phyloP scores from a whole-genome alignment of 2,329 filamentous ascomycete genomes.

The Cercospora sp. region DNA sequence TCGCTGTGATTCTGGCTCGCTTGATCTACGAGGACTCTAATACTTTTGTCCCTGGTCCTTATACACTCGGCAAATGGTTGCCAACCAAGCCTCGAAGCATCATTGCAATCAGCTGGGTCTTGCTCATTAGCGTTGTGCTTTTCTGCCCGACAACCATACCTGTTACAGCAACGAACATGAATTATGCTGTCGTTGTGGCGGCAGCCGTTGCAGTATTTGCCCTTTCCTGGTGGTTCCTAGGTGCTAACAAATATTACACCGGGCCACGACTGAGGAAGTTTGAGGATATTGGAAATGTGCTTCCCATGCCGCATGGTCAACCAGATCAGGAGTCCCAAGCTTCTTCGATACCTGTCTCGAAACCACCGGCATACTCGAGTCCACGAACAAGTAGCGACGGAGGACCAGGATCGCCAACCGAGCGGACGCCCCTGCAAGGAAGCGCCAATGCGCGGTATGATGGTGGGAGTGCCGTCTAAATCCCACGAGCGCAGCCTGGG shows the following conservation, averaged over 20 bases:
- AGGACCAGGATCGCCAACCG: neutral
- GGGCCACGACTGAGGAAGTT: slow-evolving; percentile 60
- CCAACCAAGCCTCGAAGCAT: slow-evolving; percentile 52
- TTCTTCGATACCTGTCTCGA: neutral
- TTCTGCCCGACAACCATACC: slow-evolving; percentile 52
- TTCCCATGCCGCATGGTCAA: slow-evolving; percentile 1
- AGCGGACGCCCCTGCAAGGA: neutral
- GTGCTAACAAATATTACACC: slow-evolving; percentile 54
- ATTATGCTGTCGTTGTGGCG: slow-evolving; percentile 51
- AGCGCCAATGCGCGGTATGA: neutral
- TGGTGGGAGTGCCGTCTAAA: neutral
- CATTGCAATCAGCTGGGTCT: slow-evolving; percentile 59
- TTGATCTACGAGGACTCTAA: slow-evolving; percentile 14
- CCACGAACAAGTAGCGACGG: neutral
- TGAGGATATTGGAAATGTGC: slow-evolving; percentile 26
- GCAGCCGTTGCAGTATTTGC: slow-evolving; percentile 53
- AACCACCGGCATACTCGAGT: slow-evolving; percentile 1
- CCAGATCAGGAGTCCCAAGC: neutral
- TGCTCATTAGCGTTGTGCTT: slow-evolving; percentile 63
- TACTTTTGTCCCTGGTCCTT: slow-evolving; percentile 29
- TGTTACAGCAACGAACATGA: slow-evolving; percentile 50
- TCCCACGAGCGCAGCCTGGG: neutral
- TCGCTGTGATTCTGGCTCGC: slow-evolving; percentile 59
- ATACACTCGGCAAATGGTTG: slow-evolving; percentile 42
- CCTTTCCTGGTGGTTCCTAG: slow-evolving; percentile 47